Evolutionary conservation across 257 asterid species (phyloP).

Genomic region (Anisodus tanguticus): DNA sequence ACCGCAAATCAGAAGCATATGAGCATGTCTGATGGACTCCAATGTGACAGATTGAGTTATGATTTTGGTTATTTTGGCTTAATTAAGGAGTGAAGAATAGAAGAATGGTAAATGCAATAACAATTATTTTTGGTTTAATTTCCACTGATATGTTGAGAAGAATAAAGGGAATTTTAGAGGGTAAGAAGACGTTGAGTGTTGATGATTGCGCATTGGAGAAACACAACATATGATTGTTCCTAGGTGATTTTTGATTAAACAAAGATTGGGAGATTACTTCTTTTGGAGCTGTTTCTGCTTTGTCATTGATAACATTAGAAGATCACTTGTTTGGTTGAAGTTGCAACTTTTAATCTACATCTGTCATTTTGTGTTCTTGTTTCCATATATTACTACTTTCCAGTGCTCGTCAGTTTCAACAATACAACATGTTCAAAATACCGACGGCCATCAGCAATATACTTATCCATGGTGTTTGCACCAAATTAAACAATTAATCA

Average conservation of each 20-base stretch:
- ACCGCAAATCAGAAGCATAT: slow-evolving; percentile 95
- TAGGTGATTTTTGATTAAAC: no score
- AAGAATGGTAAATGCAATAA: no score
- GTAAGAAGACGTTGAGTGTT: no score
- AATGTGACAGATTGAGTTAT: no score
- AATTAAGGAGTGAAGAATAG: no score
- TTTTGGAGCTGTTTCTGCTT: background rate
- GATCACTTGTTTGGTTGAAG: background rate
- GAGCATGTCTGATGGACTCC: slow-evolving; percentile 44
- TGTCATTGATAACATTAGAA: background rate
- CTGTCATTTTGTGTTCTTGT: background rate
- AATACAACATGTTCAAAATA: background rate
- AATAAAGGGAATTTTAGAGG: no score
- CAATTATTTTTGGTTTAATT: no score
- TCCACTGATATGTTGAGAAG: no score
- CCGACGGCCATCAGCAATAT: background rate
- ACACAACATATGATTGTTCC: background rate
- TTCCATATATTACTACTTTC: background rate
- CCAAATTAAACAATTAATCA: background rate
- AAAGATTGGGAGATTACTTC: background rate
- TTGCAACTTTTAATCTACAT: background rate
- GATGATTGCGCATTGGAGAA: no score
- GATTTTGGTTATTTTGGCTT: no score
- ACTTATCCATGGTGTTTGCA: background rate
- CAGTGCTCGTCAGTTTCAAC: background rate